phyloP scores from a whole-genome alignment of 1,284 basidiomycete species.

The Puccinia triticina region DNA sequence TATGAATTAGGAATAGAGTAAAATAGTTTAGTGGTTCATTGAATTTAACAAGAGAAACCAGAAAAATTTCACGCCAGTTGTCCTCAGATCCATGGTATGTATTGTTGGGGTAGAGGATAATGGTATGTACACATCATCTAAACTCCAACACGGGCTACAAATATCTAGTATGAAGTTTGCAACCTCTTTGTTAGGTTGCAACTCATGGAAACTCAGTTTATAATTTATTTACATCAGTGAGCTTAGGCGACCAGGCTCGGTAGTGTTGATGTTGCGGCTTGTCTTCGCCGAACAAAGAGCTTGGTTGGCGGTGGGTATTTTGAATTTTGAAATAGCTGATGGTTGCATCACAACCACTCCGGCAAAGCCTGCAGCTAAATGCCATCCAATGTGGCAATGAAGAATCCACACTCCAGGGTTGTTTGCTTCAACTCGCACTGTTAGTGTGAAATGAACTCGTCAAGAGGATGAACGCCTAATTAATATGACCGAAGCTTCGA shows the following conservation, averaged over 20 bases:
- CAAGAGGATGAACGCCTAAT: background rate
- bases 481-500: background rate
- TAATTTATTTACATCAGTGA: background rate
- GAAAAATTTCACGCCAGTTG: too few relatives aligned
- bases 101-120: too few relatives aligned
- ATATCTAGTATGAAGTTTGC: too few relatives aligned
- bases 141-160: too few relatives aligned
- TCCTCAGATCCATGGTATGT: too few relatives aligned
- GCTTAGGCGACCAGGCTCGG: conserved; percentile 30
- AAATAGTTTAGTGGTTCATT: too few relatives aligned
- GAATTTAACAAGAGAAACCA: too few relatives aligned
- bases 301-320: conserved; percentile 54
- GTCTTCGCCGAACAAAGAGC: conserved; percentile 53
- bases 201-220: too few relatives aligned
- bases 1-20: too few relatives aligned
- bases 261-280: conserved; percentile 33
- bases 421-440: conserved; percentile 40
- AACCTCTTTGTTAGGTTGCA: too few relatives aligned
- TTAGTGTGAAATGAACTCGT: background rate
- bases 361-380: conserved; percentile 56
- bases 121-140: too few relatives aligned
- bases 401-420: conserved; percentile 52
- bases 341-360: conserved; percentile 57
- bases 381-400: conserved; percentile 57
- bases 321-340: conserved; percentile 53